Percentiles rank a stretch among this genome's conserved stretches.
Evolutionary conservation across 2,329 filamentous ascomycete genomes (phyloP).

Genomic region (Beauveria sp.): DNA sequence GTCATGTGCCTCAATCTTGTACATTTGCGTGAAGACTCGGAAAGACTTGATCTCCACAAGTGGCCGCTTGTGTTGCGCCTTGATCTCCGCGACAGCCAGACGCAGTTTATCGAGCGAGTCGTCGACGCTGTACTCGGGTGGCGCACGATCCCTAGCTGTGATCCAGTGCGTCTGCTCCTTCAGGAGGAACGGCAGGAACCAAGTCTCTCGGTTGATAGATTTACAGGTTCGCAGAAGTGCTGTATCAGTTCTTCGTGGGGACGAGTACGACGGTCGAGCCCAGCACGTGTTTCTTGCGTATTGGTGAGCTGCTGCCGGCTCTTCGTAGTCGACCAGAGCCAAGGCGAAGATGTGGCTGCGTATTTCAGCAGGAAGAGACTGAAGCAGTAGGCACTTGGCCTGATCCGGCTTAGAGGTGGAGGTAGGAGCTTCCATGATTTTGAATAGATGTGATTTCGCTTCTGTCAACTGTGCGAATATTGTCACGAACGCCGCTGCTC

Average conservation of each 20-base stretch:
- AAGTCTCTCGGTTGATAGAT: constrained; percentile 32
- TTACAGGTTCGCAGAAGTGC: constrained; percentile 35
- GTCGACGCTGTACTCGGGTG: constrained; percentile 16
- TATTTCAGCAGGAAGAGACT: constrained; percentile 38
- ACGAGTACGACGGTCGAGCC: constrained; percentile 32
- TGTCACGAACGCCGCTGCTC: too few relatives aligned
- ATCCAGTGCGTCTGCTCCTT: constrained; percentile 34
- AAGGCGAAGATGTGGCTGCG: constrained; percentile 38
- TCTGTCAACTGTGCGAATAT: too few relatives aligned
- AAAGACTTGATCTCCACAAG: constrained; percentile 24
- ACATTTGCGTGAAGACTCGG: constrained; percentile 37
- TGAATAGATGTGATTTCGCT: too few relatives aligned
- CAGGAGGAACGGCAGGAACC: constrained; percentile 33
- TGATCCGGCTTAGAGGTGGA: neutral
- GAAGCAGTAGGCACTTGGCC: constrained; percentile 22
- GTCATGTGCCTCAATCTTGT: constrained; percentile 21
- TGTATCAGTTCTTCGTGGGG: constrained; percentile 27
- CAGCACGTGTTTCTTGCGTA: constrained; percentile 29
- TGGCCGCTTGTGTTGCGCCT: constrained; percentile 10
- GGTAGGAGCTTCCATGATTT: too few relatives aligned
- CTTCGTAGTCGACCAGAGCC: constrained; percentile 31
- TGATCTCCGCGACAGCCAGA: neutral
- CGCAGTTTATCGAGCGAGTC: neutral
- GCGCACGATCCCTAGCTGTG: constrained; percentile 22
- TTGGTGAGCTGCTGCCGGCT: constrained; percentile 17